Evolutionary conservation across 176 grass and related monocot genomes (phyloP).

Genomic region (Juncus effusus): DNA sequence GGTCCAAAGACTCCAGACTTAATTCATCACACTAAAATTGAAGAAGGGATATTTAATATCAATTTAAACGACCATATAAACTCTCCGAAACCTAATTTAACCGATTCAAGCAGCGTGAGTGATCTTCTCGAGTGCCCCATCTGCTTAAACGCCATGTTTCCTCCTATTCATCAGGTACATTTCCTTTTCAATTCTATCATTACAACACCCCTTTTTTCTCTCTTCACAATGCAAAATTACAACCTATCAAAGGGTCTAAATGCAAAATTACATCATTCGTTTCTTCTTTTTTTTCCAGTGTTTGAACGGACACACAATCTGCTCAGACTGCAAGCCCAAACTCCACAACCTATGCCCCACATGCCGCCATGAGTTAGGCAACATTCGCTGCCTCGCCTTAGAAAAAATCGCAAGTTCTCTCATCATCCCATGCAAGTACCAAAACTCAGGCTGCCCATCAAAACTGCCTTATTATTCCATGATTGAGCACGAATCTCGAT

Average conservation of each 20-base stretch:
- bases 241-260: background rate
- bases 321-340: conserved; percentile 84
- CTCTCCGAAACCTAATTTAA: conserved; percentile 71
- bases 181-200: conserved; percentile 3
- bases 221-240: conserved; percentile 1
- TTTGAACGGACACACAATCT: conserved; percentile 88
- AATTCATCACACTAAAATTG: conserved; percentile 62
- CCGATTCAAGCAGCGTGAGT: conserved; percentile 67
- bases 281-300: conserved; percentile 46
- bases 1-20: conserved; percentile 49
- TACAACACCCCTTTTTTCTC: background rate
- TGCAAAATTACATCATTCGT: no score
- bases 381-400: conserved; percentile 87
- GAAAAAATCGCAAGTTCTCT: conserved; percentile 89
- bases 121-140: conserved; percentile 94
- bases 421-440: conserved; percentile 89
- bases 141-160: conserved; percentile 95
- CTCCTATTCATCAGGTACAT: conserved; percentile 94
- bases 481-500: conserved; percentile 89
- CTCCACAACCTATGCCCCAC: conserved; percentile 93
- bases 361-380: conserved; percentile 87
- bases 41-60: conserved; percentile 58
- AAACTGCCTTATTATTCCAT: conserved; percentile 95
- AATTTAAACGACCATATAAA: conserved; percentile 49
- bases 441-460: conserved; percentile 76